Evolutionary conservation across 495 filamentous ascomycete genomes (phyloP).

Genomic region (Barbatosphaeria neglecta): DNA sequence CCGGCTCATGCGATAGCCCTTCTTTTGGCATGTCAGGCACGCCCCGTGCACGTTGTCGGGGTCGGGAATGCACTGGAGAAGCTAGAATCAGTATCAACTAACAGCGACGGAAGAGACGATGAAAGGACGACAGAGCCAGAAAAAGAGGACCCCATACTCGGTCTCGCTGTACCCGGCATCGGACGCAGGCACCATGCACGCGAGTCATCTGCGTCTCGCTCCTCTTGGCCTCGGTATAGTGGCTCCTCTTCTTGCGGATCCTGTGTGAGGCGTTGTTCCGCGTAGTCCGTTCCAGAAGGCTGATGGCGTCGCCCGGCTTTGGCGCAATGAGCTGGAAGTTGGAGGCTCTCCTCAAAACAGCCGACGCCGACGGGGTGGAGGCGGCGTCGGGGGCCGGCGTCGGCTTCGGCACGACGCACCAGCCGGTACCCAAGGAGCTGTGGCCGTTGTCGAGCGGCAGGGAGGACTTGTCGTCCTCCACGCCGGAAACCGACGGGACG

Average conservation of each 20-base stretch:
- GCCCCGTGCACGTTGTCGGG: slow-evolving; percentile 19
- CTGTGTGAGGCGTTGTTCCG: background rate
- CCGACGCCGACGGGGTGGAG: slow-evolving; percentile 5
- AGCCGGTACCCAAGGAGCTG: slow-evolving; percentile 5
- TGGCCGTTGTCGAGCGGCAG: too few species aligned
- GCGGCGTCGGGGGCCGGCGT: slow-evolving; percentile 2
- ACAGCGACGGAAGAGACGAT: background rate
- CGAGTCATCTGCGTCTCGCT: slow-evolving; percentile 20
- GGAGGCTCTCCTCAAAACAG: slow-evolving; percentile 1
- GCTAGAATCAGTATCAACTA: slow-evolving; percentile 1
- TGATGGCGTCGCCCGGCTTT: background rate
- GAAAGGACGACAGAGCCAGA: background rate
- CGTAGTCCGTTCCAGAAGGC: background rate
- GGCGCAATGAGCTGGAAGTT: slow-evolving; percentile 12
- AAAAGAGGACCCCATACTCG: slow-evolving; percentile 10
- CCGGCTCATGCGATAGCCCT: slow-evolving; percentile 17
- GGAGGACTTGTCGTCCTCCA: too few species aligned
- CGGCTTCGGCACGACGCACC: slow-evolving; percentile 9
- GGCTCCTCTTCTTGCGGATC: slow-evolving; percentile 17
- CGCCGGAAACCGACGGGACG: background rate
- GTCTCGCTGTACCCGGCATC: slow-evolving; percentile 26
- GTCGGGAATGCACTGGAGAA: slow-evolving; percentile 20
- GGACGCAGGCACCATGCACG: slow-evolving; percentile 21
- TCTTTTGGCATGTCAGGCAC: slow-evolving; percentile 22
- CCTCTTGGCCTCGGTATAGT: slow-evolving; percentile 14